Evolutionary conservation across 2,329 filamentous ascomycete species (phyloP).

Genomic region (Shiraia sp.): DNA sequence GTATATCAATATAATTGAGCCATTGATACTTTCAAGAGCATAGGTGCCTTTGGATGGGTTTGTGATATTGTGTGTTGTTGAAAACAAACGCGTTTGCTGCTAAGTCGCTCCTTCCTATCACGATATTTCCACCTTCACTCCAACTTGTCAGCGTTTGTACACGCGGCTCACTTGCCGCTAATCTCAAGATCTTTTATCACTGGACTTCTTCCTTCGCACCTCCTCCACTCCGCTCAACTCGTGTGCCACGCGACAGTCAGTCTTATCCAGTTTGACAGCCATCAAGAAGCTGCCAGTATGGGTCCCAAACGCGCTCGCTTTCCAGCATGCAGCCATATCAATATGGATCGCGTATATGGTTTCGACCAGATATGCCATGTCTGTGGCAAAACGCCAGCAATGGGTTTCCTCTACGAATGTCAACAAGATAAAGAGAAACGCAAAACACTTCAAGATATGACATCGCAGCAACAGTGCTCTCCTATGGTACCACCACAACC

Average conservation of each 20-base stretch:
- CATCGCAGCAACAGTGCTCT: slow-evolving; percentile 3
- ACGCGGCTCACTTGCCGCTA: too few species aligned
- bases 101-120: too few species aligned
- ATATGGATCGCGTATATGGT: slow-evolving; percentile 68
- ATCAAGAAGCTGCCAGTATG: slow-evolving; percentile 21
- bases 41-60: too few species aligned
- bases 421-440: slow-evolving; percentile 57
- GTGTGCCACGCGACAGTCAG: neutral
- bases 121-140: too few species aligned
- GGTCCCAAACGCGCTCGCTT: slow-evolving; percentile 19
- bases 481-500: neutral
- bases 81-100: too few species aligned
- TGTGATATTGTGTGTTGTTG: too few species aligned
- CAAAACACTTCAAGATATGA: slow-evolving; percentile 9
- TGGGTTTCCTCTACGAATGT: slow-evolving; percentile 77
- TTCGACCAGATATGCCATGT: slow-evolving; percentile 56
- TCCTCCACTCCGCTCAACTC: too few species aligned
- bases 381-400: slow-evolving; percentile 60
- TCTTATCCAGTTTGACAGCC: slow-evolving; percentile 2
- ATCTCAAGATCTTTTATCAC: too few species aligned
- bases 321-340: slow-evolving; percentile 66
- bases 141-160: too few species aligned
- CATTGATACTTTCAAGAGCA: too few species aligned
- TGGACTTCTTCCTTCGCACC: too few species aligned
- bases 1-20: too few species aligned